Conservation (phyloP, 2,329 filamentous ascomycete genomes). For the Arthrobotrys sinensis region DNA sequence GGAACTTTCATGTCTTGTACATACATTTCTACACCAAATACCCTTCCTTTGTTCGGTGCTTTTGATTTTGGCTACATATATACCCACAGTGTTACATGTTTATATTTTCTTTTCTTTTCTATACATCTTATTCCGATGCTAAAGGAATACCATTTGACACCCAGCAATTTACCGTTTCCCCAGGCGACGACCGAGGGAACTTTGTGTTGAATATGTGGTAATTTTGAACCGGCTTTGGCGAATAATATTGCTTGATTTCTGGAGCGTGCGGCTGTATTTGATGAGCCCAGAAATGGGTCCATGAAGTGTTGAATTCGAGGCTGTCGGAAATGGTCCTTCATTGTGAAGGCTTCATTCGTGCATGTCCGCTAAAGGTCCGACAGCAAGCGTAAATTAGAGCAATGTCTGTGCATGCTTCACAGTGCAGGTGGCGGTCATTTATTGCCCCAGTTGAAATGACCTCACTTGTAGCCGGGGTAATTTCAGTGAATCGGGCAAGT, state of each 20-base stretch:
- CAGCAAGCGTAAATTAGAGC: slow-evolving; percentile 9
- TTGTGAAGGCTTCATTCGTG: not conserved
- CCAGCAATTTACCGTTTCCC: not conserved
- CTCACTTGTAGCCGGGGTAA: slow-evolving; percentile 23
- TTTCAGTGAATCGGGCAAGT: slow-evolving; percentile 17
- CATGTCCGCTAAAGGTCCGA: not conserved
- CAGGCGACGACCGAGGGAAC: not conserved
- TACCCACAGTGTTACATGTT: not conserved
- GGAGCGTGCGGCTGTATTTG: not conserved
- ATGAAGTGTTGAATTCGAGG: not conserved
- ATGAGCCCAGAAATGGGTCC: too few relatives aligned
- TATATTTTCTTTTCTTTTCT: slow-evolving; percentile 5
- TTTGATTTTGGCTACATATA: not conserved
- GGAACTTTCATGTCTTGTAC: not conserved
- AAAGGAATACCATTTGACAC: not conserved
- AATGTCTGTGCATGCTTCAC: slow-evolving; percentile 1
- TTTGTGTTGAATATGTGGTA: slow-evolving; percentile 25
- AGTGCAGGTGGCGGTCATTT: slow-evolving; percentile 19
- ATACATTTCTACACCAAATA: not conserved
- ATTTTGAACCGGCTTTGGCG: not conserved
- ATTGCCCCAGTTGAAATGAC: slow-evolving; percentile 26
- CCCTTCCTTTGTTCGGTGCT: not conserved
- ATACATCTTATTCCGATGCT: not conserved
- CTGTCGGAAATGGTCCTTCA: not conserved
- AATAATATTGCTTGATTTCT: not conserved